These are phyloP conservation scores for Candida labiduridarum DNA, from an alignment of 1,139 yeast species.

Conservation along the genomic window DNA sequence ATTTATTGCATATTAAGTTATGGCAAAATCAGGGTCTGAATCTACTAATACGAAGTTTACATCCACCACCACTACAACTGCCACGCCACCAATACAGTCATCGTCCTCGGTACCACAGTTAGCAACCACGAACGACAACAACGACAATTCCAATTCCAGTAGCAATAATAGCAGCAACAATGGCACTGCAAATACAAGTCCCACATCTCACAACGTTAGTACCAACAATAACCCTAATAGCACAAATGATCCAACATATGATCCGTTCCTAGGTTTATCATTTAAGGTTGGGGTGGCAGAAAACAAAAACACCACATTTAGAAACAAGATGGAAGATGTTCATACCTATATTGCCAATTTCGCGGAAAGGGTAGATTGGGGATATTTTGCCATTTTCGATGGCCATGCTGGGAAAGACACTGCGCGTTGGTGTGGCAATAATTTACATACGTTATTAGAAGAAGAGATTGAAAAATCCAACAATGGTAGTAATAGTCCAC, in stretches of 20 bases:
- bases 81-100: constrained; percentile 7
- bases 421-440: constrained; percentile 94
- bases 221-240: neutral
- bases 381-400: constrained; percentile 93
- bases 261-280: constrained; percentile 56
- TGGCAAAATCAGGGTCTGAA: constrained; percentile 1
- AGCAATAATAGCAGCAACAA: neutral
- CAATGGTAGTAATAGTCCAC: neutral
- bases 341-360: constrained; percentile 93
- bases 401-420: constrained; percentile 97
- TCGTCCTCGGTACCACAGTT: constrained; percentile 4
- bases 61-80: constrained; percentile 6
- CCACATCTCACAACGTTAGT: neutral
- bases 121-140: neutral
- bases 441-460: constrained; percentile 70
- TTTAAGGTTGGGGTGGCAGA: constrained; percentile 88
- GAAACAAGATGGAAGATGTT: constrained; percentile 95
- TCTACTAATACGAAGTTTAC: neutral
- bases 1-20: neutral
- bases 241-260: constrained; percentile 14
- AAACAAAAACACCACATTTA: constrained; percentile 75
- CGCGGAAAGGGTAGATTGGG: constrained; percentile 89
- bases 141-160: neutral
- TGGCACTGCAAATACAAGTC: neutral
- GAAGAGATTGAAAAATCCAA: constrained; percentile 40